Percentiles rank a stretch among this genome's conserved stretches.
These are phyloP conservation scores for Takashimella tepidaria DNA, from an alignment of 1,284 basidiomycete species.

Conservation along the genomic window DNA sequence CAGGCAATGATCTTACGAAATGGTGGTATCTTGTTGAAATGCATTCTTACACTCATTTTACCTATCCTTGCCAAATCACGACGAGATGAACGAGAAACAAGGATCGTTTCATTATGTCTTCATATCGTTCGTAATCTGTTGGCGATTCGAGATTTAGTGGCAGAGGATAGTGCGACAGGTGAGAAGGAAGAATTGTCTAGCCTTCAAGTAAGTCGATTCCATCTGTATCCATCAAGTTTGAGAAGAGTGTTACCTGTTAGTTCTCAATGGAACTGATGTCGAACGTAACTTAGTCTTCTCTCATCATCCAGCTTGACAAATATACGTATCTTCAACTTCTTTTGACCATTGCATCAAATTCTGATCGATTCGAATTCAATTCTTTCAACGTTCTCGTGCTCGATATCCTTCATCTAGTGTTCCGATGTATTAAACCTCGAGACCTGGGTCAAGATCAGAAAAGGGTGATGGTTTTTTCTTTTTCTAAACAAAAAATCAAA, in stretches of 20 bases:
- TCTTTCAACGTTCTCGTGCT: slow-evolving; percentile 80
- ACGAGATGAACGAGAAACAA: slow-evolving; percentile 69
- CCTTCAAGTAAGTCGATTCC: slow-evolving; percentile 55
- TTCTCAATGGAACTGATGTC: background rate
- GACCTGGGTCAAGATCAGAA: slow-evolving; percentile 62
- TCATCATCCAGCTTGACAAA: slow-evolving; percentile 66
- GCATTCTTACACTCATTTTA: slow-evolving; percentile 63
- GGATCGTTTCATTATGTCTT: slow-evolving; percentile 80
- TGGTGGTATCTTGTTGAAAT: slow-evolving; percentile 57
- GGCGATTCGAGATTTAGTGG: slow-evolving; percentile 75
- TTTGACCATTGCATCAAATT: slow-evolving; percentile 73
- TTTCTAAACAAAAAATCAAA: too few species aligned
- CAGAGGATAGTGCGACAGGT: slow-evolving; percentile 61
- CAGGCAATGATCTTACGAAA: slow-evolving; percentile 54
- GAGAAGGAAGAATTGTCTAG: slow-evolving; percentile 70
- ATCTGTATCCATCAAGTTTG: too few species aligned
- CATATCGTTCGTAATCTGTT: slow-evolving; percentile 84
- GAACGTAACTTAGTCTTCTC: slow-evolving; percentile 51
- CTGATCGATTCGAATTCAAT: slow-evolving; percentile 68
- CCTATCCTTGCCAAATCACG: slow-evolving; percentile 63
- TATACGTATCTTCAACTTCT: slow-evolving; percentile 72
- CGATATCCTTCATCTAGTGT: slow-evolving; percentile 83
- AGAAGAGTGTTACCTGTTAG: background rate
- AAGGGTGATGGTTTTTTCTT: too few species aligned
- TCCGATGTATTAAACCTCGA: slow-evolving; percentile 65